These are phyloP conservation scores for Neophaeococcomyces mojaviensis DNA, from an alignment of 2,329 filamentous ascomycete genomes.

Conservation along the genomic window DNA sequence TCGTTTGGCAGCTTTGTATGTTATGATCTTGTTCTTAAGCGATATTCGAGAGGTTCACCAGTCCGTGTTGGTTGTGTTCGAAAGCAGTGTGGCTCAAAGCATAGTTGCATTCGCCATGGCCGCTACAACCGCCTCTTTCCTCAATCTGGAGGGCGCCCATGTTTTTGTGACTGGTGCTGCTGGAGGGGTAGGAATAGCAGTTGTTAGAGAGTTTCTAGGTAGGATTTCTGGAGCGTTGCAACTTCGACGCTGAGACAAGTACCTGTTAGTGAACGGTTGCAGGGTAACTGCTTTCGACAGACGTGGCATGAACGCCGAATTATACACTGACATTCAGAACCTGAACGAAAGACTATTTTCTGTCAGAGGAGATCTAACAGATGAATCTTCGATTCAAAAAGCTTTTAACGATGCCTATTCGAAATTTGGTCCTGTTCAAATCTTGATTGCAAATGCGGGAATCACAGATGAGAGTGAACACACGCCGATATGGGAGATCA, in stretches of 20 bases:
- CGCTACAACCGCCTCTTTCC: constrained; percentile 33
- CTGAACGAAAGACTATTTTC: constrained; percentile 29
- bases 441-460: constrained; percentile 47
- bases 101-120: background rate
- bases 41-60: background rate
- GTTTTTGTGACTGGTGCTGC: constrained; percentile 49
- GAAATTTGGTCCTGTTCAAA: constrained; percentile 45
- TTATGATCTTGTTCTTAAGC: background rate
- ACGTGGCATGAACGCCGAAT: constrained; percentile 26
- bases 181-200: constrained; percentile 44
- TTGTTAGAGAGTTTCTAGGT: constrained; percentile 48
- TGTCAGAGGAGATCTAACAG: constrained; percentile 42
- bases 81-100: background rate
- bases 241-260: background rate
- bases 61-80: background rate
- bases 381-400: constrained; percentile 37
- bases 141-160: constrained; percentile 43
- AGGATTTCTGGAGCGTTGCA: constrained; percentile 18
- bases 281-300: constrained; percentile 48
- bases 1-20: background rate
- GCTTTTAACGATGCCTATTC: constrained; percentile 28
- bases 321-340: constrained; percentile 17
- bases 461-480: constrained; percentile 44
- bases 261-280: constrained; percentile 42
- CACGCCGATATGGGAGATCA: constrained; percentile 47